phyloP scores from a whole-genome alignment of 2,329 filamentous ascomycete species.

The Rhinocladiella similis region DNA sequence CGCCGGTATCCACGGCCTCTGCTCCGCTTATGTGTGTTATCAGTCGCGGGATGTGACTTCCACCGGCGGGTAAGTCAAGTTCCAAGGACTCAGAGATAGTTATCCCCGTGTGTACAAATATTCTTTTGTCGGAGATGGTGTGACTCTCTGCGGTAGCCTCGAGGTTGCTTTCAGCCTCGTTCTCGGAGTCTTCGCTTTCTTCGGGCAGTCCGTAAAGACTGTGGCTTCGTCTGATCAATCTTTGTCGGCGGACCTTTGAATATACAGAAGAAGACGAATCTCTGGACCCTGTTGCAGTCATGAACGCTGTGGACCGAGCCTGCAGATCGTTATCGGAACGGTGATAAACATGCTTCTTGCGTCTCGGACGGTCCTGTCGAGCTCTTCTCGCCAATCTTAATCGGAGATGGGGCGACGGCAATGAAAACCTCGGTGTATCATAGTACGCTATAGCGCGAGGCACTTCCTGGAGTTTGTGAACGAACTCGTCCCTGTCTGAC shows the following conservation, averaged over 20 bases:
- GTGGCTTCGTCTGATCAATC: background rate
- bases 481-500: no score
- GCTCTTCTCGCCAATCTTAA: no score
- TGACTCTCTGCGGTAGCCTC: background rate
- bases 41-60: background rate
- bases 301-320: no score
- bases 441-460: no score
- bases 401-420: no score
- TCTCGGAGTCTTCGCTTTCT: no score
- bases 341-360: no score
- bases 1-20: background rate
- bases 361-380: no score
- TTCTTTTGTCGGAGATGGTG: background rate
- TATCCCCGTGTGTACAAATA: background rate
- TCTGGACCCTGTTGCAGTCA: background rate
- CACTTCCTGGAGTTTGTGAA: no score
- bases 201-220: background rate
- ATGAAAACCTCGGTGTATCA: no score
- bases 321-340: no score
- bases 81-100: background rate
- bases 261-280: background rate
- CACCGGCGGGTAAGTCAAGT: background rate
- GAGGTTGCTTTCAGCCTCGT: background rate
- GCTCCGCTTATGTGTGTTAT: background rate
- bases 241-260: background rate